These are phyloP conservation scores for Hypericum perforatum DNA, from an alignment of 345 rosid species.

Conservation along the genomic window DNA sequence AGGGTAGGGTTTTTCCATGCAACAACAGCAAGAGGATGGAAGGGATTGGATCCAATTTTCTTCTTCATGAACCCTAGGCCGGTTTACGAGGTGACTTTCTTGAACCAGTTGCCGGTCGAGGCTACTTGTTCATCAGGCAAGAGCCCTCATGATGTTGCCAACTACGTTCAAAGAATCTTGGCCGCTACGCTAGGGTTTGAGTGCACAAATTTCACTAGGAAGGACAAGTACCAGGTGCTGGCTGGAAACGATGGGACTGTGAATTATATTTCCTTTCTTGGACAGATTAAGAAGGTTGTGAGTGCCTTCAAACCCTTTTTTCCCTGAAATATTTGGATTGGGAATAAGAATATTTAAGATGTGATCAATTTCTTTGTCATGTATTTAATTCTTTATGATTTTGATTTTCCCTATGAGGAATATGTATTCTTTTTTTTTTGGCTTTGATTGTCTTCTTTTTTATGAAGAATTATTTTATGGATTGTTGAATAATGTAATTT, in stretches of 20 bases:
- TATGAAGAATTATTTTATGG: constrained; percentile 3
- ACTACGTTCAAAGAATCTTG: constrained; percentile 76
- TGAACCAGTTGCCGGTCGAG: constrained; percentile 68
- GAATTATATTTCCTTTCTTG: constrained; percentile 39
- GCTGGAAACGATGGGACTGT: constrained; percentile 87
- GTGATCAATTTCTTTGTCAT: not conserved
- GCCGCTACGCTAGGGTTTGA: constrained; percentile 83
- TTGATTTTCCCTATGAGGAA: not conserved
- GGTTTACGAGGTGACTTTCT: constrained; percentile 77
- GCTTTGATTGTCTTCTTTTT: not conserved
- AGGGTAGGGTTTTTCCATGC: constrained; percentile 95
- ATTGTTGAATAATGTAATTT: constrained; percentile 6
- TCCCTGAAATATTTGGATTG: constrained; percentile 11
- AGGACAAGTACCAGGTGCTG: constrained; percentile 68
- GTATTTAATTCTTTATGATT: constrained; percentile 6
- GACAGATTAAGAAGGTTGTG: constrained; percentile 45
- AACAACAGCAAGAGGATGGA: constrained; percentile 90
- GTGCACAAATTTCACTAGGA: constrained; percentile 86
- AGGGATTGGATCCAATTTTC: constrained; percentile 76
- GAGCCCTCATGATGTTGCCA: constrained; percentile 85
- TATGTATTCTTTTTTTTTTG: not conserved
- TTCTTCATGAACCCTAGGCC: constrained; percentile 96
- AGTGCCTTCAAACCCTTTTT: constrained; percentile 52
- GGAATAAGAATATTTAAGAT: not conserved
- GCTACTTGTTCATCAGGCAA: constrained; percentile 88